phyloP scores from a whole-genome alignment of 305 asterid genomes.

The Fraxinus sp. region DNA sequence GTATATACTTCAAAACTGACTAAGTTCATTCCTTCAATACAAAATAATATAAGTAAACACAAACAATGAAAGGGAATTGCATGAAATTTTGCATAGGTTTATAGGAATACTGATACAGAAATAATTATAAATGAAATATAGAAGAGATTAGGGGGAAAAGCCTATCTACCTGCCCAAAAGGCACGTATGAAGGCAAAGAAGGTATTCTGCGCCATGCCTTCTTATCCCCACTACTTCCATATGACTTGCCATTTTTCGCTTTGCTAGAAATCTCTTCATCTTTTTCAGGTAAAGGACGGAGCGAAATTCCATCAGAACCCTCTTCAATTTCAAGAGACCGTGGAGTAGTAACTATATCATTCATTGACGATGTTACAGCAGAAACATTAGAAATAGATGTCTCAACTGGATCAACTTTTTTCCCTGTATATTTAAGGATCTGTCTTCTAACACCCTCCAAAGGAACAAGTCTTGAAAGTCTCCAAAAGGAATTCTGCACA shows the following conservation, averaged over 20 bases:
- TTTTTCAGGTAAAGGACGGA: conserved; percentile 66
- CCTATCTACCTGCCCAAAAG: conserved; percentile 84
- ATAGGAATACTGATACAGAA: background rate
- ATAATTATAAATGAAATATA: conserved; percentile 11
- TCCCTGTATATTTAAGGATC: conserved; percentile 52
- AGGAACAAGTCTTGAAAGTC: conserved; percentile 95
- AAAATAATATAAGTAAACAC: conserved; percentile 21
- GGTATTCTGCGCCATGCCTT: conserved; percentile 76
- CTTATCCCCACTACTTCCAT: conserved; percentile 50
- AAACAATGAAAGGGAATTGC: background rate
- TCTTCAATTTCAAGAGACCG: conserved; percentile 96
- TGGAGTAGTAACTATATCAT: conserved; percentile 62
- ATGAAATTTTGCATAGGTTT: background rate
- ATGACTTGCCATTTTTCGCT: conserved; percentile 52
- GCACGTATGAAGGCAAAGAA: conserved; percentile 91
- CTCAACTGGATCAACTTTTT: conserved; percentile 47
- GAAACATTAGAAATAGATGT: conserved; percentile 49
- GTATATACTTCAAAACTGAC: conserved; percentile 12
- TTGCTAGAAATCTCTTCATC: conserved; percentile 53
- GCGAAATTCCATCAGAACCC: conserved; percentile 94
- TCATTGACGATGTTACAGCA: conserved; percentile 55
- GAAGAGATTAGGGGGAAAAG: conserved; percentile 20
- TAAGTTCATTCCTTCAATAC: conserved; percentile 12
- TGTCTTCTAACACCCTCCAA: conserved; percentile 80
- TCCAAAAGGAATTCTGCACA: conserved; percentile 91